These are phyloP conservation scores for Huntiella moniliformis DNA, from an alignment of 2,329 filamentous ascomycete genomes.

Conservation along the genomic window DNA sequence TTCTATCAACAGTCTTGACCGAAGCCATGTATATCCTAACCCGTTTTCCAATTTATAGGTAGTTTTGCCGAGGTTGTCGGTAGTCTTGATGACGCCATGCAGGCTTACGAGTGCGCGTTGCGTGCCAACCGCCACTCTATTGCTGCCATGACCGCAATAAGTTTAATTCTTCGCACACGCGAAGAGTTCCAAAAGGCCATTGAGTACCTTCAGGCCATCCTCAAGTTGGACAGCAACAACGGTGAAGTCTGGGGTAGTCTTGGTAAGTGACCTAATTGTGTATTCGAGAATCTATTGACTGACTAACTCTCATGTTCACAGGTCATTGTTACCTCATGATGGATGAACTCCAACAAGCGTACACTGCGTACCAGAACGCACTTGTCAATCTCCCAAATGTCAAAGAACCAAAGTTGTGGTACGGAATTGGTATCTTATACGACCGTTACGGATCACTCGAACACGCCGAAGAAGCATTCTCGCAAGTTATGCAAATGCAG, in stretches of 20 bases:
- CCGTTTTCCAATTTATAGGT: slow-evolving; percentile 31
- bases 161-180: slow-evolving; percentile 72
- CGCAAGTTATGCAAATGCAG: slow-evolving; percentile 96
- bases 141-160: slow-evolving; percentile 84
- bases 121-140: slow-evolving; percentile 77
- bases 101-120: slow-evolving; percentile 78
- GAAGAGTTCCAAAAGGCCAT: slow-evolving; percentile 90
- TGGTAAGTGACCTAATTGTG: slow-evolving; percentile 32
- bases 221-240: slow-evolving; percentile 75
- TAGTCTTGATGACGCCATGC: slow-evolving; percentile 72
- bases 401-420: slow-evolving; percentile 93
- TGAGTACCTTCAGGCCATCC: slow-evolving; percentile 76
- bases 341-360: slow-evolving; percentile 92
- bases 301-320: slow-evolving; percentile 19
- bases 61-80: slow-evolving; percentile 74
- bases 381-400: slow-evolving; percentile 71
- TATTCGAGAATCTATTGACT: background rate
- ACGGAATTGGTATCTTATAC: slow-evolving; percentile 93
- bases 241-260: slow-evolving; percentile 95
- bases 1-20: background rate
- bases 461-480: slow-evolving; percentile 94
- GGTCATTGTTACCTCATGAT: slow-evolving; percentile 99
- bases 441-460: slow-evolving; percentile 92
- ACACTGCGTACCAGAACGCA: slow-evolving; percentile 89
- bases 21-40: background rate